A percentile compares a stretch with the other conserved stretches of the same genome.
Conservation (phyloP, 1,284 basidiomycete genomes). For the Tilletia horrida region DNA sequence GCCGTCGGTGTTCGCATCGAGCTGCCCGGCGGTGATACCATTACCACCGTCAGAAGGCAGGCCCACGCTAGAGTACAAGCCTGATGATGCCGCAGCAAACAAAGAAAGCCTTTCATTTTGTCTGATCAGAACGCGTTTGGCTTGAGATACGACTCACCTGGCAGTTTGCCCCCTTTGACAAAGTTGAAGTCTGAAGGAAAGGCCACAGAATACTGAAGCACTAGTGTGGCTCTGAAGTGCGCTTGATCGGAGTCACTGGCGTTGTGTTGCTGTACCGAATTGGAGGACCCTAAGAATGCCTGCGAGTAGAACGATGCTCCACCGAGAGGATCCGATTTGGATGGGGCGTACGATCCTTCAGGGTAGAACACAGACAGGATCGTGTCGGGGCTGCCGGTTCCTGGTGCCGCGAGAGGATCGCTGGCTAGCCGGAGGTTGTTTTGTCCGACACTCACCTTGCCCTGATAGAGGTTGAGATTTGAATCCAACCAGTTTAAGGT, state of each 20-base stretch:
- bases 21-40: background rate
- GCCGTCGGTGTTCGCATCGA: slow-evolving; percentile 19
- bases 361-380: slow-evolving; percentile 8
- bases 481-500: slow-evolving; percentile 5
- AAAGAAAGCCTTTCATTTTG: background rate
- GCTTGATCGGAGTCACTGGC: background rate
- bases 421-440: slow-evolving; percentile 4
- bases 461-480: slow-evolving; percentile 14
- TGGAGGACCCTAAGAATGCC: background rate
- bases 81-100: background rate
- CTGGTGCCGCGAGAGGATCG: background rate
- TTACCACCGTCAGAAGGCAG: background rate
- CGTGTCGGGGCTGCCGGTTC: background rate
- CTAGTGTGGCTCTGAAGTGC: background rate
- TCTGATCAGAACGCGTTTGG: background rate
- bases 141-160: slow-evolving; percentile 43
- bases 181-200: slow-evolving; percentile 56
- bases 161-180: slow-evolving; percentile 57
- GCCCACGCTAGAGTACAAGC: slow-evolving; percentile 17
- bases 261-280: slow-evolving; percentile 1
- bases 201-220: slow-evolving; percentile 53
- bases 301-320: slow-evolving; percentile 1
- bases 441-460: background rate
- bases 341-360: background rate
- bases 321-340: slow-evolving; percentile 6